Percentiles rank a stretch among this genome's conserved stretches.
Conservation (phyloP, 176 grass and related monocot genomes). For the Pharus latifolius region DNA sequence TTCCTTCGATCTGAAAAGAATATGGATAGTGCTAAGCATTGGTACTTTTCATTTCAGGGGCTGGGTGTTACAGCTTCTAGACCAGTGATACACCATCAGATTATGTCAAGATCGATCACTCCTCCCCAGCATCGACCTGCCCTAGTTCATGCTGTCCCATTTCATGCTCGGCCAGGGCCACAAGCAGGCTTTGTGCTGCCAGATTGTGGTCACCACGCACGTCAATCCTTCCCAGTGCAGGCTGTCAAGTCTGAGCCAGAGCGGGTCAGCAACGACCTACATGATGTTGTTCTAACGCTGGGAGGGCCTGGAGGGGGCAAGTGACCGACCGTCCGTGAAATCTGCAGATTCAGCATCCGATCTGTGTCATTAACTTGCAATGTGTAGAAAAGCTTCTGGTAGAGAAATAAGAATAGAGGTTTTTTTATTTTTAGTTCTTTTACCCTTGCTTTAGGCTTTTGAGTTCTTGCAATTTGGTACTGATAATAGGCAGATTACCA, state of each 20-base stretch:
- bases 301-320: constrained; percentile 70
- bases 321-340: constrained; percentile 13
- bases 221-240: constrained; percentile 40
- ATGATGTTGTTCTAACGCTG: constrained; percentile 82
- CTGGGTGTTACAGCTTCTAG: constrained; percentile 51
- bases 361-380: constrained; percentile 9
- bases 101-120: constrained; percentile 37
- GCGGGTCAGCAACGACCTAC: constrained; percentile 54
- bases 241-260: constrained; percentile 45
- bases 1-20: too few species aligned
- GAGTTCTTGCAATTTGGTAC: too few species aligned
- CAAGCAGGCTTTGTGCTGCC: constrained; percentile 43
- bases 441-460: too few species aligned
- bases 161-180: constrained; percentile 41
- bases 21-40: too few species aligned
- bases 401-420: constrained; percentile 29
- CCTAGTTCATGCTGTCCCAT: constrained; percentile 27
- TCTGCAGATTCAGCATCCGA: neutral
- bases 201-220: constrained; percentile 29
- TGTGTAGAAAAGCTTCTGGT: constrained; percentile 21
- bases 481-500: neutral
- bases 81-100: constrained; percentile 40
- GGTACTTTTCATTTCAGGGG: constrained; percentile 31
- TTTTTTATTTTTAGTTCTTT: constrained; percentile 15
- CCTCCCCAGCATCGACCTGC: constrained; percentile 45